Evolutionary conservation across 2,329 filamentous ascomycete genomes (phyloP).

Genomic region (Dothideomycetes sp.): DNA sequence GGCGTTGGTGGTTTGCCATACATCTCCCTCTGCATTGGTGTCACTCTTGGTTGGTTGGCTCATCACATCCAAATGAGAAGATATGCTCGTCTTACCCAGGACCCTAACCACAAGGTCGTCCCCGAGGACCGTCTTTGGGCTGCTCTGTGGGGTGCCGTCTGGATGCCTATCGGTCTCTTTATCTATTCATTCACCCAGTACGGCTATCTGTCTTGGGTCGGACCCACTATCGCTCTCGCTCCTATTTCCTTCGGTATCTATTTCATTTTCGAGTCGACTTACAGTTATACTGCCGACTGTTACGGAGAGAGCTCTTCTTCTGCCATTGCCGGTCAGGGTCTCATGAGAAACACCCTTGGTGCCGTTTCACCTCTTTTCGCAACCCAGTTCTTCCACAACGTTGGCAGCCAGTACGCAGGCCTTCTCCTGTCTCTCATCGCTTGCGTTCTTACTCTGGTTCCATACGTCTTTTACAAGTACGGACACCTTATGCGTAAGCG

Average conservation of each 20-base stretch:
- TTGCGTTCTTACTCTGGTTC: constrained; percentile 33
- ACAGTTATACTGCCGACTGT: constrained; percentile 45
- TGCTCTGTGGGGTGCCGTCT: constrained; percentile 40
- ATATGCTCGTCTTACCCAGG: constrained; percentile 34
- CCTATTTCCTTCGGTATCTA: constrained; percentile 46
- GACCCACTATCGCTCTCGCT: constrained; percentile 40
- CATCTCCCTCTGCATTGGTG: constrained; percentile 42
- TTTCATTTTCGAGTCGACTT: constrained; percentile 41
- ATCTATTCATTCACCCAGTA: constrained; percentile 49
- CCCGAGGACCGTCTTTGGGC: constrained; percentile 42
- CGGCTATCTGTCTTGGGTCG: constrained; percentile 40
- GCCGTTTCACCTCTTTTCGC: constrained; percentile 45
- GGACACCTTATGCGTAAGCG: constrained; percentile 31
- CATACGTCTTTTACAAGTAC: constrained; percentile 38
- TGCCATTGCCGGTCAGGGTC: constrained; percentile 42
- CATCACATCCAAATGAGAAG: constrained; percentile 45
- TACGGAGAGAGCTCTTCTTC: constrained; percentile 39
- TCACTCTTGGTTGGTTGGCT: constrained; percentile 37
- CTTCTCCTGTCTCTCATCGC: constrained; percentile 40
- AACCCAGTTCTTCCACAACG: constrained; percentile 44
- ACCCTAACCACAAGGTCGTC: constrained; percentile 26
- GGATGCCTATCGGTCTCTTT: constrained; percentile 41
- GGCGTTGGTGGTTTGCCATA: constrained; percentile 43
- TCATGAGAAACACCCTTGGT: constrained; percentile 46
- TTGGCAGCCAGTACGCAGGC: constrained; percentile 45